Evolutionary conservation across 352 stramenopile genomes (phyloP).

Genomic region (Phytophthora chlamydospora): DNA sequence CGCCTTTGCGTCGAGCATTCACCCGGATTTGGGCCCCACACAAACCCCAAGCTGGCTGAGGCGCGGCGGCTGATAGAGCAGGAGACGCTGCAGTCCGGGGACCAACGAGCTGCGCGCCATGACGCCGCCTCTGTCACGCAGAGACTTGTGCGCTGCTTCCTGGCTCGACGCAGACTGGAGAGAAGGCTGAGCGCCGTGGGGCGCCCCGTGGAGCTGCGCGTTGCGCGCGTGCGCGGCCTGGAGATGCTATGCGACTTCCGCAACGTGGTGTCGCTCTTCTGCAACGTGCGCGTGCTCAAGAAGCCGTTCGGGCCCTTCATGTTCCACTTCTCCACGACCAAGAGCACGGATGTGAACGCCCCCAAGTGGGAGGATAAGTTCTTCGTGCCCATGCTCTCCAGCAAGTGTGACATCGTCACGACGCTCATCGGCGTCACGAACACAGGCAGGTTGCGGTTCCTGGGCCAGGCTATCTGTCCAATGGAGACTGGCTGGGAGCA

Average conservation of each 20-base stretch:
- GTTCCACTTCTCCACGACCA: slow-evolving; percentile 80
- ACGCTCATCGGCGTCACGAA: slow-evolving; percentile 75
- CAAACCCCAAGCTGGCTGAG: slow-evolving; percentile 22
- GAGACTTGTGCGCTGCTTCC: slow-evolving; percentile 44
- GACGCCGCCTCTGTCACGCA: slow-evolving; percentile 44
- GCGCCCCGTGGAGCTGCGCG: slow-evolving; percentile 63
- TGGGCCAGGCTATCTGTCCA: slow-evolving; percentile 66
- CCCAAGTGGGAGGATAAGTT: slow-evolving; percentile 69
- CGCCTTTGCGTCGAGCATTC: too few species aligned
- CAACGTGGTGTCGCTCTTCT: slow-evolving; percentile 70
- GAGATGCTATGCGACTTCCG: slow-evolving; percentile 83
- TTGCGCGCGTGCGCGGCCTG: slow-evolving; percentile 51
- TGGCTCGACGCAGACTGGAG: slow-evolving; percentile 39
- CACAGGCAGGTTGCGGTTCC: slow-evolving; percentile 57
- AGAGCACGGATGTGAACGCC: slow-evolving; percentile 60
- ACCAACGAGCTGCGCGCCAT: slow-evolving; percentile 33
- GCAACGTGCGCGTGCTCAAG: slow-evolving; percentile 85
- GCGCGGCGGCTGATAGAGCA: slow-evolving; percentile 29
- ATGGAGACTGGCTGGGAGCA: slow-evolving; percentile 75
- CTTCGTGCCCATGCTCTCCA: slow-evolving; percentile 84
- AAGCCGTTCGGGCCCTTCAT: slow-evolving; percentile 88
- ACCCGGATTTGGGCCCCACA: not conserved
- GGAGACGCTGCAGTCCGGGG: slow-evolving; percentile 34
- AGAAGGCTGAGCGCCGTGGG: slow-evolving; percentile 60
- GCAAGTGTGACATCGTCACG: slow-evolving; percentile 80